Evolutionary conservation across 2,329 filamentous ascomycete species (phyloP), one percentile per base, ranked within the genome.

Genomic region (Thelonectria olida): DNA sequence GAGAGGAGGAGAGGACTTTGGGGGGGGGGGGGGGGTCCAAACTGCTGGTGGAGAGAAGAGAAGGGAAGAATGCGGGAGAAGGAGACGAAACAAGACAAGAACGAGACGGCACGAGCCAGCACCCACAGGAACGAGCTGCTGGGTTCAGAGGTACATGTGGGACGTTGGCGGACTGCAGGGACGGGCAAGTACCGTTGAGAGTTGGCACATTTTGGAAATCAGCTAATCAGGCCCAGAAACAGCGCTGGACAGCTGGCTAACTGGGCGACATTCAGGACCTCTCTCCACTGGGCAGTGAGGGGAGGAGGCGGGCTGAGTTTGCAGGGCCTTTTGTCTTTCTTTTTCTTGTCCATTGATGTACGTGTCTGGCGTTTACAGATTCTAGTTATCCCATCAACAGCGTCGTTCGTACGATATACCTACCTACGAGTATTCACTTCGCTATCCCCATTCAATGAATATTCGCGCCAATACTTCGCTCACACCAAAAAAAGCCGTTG

Each of bases 61-160:
- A 47, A 62, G 44, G 61, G 50, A 67, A 53, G 63, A 62, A 66
- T 69, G 62, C 64, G 58, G 62, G 42, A 64, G 63, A 52, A 54
- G 54, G 58, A 53, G 53, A 48, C 48, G 54, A 52, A 50, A 56
- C 51, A 66, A 64, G 66, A 56, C 34, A 42, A 41, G 34, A n/a
- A 49, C 44, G 54, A 56, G 45, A 56, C 45, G 36, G 53, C 39
- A 57, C 52, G 31, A 56, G 41, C 38, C 54, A 47, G 49, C 56
- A 27, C 28, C 9, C 28, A 15, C 52, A 52, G 61, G 49, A 56
- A 47, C 51, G 39, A 23, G 39, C 22, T 22, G 20, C 20, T 42
- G 19, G 39, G 39, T 20, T 42, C 20, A 10, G 20, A 9, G 39
- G 39, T 42, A 42, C 39, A 13, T 42, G 17, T 7, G 6, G 22